Percentiles rank a stretch among this genome's conserved stretches.
Conservation (phyloP, 192 early-diverging fungal genomes). For the Geranomyces michiganensis region DNA sequence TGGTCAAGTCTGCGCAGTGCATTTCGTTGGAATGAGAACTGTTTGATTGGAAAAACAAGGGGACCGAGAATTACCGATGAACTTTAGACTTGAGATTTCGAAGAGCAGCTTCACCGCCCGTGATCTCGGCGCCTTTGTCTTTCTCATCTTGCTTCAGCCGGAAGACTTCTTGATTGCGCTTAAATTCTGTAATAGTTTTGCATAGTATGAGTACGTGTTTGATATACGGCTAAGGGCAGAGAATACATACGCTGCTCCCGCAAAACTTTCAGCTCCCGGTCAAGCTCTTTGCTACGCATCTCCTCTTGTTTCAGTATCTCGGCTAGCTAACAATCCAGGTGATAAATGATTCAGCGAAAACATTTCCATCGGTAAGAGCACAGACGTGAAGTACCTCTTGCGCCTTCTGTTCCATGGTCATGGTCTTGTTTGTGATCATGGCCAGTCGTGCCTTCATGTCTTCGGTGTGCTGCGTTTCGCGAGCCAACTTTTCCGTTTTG, state of each 20-base stretch:
- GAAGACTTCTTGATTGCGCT: slow-evolving; percentile 59
- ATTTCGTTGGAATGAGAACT: no score
- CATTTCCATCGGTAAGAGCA: neutral
- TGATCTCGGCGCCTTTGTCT: slow-evolving; percentile 54
- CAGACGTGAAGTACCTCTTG: slow-evolving; percentile 37
- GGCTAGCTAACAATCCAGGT: slow-evolving; percentile 46
- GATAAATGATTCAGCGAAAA: neutral
- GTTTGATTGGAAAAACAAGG: no score
- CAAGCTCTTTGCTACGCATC: slow-evolving; percentile 50
- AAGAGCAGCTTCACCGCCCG: slow-evolving; percentile 55
- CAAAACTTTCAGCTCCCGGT: slow-evolving; percentile 56
- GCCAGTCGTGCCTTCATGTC: slow-evolving; percentile 46
- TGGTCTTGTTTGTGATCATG: slow-evolving; percentile 44
- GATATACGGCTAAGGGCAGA: no score
- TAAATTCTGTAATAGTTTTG: slow-evolving; percentile 56
- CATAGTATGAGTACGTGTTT: neutral
- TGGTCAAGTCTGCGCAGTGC: slow-evolving; percentile 64
- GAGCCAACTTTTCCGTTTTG: slow-evolving; percentile 43
- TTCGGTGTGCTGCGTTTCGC: slow-evolving; percentile 33
- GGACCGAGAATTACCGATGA: no score
- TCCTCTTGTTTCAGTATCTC: slow-evolving; percentile 58
- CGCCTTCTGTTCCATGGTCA: slow-evolving; percentile 54
- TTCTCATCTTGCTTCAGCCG: slow-evolving; percentile 59
- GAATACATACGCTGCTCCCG: slow-evolving; percentile 50
- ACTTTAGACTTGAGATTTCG: slow-evolving; percentile 54